A percentile compares a stretch with the other conserved stretches of the same genome.
Evolutionary conservation across 1,139 yeast species (phyloP).

Genomic region (Debaryomyces subglobosus): DNA sequence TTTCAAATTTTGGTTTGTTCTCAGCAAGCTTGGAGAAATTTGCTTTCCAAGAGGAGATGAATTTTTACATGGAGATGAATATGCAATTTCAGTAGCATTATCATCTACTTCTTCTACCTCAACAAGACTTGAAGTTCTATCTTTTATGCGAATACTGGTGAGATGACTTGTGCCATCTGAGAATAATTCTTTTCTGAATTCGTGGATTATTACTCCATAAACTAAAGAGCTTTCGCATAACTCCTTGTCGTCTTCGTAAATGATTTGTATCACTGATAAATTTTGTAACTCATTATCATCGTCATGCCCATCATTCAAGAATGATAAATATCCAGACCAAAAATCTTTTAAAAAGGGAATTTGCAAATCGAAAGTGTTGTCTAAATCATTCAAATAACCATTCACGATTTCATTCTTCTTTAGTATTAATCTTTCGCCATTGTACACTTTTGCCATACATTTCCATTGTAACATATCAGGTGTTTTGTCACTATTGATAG

Average conservation of each 20-base stretch:
- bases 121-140: slow-evolving; percentile 9
- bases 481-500: slow-evolving; percentile 4
- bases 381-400: slow-evolving; percentile 29
- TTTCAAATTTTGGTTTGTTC: slow-evolving; percentile 18
- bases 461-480: slow-evolving; percentile 36
- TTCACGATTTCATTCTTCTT: slow-evolving; percentile 36
- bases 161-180: slow-evolving; percentile 13
- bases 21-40: background rate
- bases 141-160: slow-evolving; percentile 15
- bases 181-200: slow-evolving; percentile 18
- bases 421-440: slow-evolving; percentile 26
- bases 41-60: slow-evolving; percentile 12
- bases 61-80: slow-evolving; percentile 35
- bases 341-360: slow-evolving; percentile 44
- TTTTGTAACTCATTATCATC: slow-evolving; percentile 18
- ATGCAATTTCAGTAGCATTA: slow-evolving; percentile 45
- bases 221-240: slow-evolving; percentile 22
- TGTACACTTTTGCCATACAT: slow-evolving; percentile 35
- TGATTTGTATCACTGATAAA: slow-evolving; percentile 34
- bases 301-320: slow-evolving; percentile 36
- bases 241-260: slow-evolving; percentile 21
- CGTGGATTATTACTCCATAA: slow-evolving; percentile 35
- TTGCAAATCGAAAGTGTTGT: slow-evolving; percentile 29
- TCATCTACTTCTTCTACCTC: slow-evolving; percentile 23
- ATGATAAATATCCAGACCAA: slow-evolving; percentile 45